A percentile compares a stretch with the other conserved stretches of the same genome.
These are phyloP conservation scores for Populus simonii DNA, from an alignment of 345 rosid genomes.

Conservation along the genomic window DNA sequence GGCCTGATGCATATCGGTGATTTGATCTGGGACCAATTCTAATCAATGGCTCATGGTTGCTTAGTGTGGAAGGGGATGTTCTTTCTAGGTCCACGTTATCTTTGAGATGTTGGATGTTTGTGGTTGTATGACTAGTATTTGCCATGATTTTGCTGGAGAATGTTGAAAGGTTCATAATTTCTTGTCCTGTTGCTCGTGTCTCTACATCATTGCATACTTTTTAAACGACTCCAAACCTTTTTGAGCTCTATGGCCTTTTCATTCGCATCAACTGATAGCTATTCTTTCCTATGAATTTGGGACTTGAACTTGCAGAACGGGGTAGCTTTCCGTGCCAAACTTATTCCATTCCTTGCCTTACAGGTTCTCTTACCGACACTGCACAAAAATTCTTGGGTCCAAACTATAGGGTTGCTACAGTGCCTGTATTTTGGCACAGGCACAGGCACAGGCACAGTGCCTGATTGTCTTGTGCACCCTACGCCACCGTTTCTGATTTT, in stretches of 20 bases:
- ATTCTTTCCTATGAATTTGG: not conserved
- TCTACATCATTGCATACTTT: not conserved
- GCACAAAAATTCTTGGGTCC: no score
- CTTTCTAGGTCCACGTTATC: conserved; percentile 25
- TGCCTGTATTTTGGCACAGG: no score
- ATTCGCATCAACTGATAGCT: not conserved
- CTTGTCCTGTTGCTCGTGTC: not conserved
- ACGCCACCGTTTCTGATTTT: no score
- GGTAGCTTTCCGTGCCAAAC: not conserved
- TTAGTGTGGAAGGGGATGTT: not conserved
- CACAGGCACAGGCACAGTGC: no score
- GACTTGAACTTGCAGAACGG: not conserved
- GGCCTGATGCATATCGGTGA: not conserved
- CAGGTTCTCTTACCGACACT: no score
- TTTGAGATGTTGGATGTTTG: conserved; percentile 16
- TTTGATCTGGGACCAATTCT: not conserved
- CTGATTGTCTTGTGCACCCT: no score
- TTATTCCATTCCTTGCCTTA: not conserved
- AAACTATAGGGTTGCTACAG: no score
- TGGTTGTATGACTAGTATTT: conserved; percentile 15
- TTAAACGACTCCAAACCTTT: not conserved
- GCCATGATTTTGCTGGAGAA: conserved; percentile 16
- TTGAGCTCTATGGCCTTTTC: not conserved
- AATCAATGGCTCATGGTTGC: not conserved
- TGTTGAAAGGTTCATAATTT: conserved; percentile 12